phyloP scores from a whole-genome alignment of 1,139 yeast species.

The Protomyces gravidus region DNA sequence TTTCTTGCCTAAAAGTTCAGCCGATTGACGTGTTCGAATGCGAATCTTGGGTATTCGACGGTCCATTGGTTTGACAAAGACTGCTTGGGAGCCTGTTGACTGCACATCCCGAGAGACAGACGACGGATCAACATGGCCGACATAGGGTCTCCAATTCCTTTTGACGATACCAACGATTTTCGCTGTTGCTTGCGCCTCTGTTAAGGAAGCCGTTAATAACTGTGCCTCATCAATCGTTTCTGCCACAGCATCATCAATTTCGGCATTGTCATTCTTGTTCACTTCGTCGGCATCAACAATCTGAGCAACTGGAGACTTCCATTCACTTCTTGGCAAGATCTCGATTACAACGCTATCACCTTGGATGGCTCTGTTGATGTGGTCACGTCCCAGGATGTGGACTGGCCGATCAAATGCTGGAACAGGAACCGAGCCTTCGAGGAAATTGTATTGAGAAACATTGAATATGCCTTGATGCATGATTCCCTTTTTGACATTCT shows the following conservation, averaged over 20 bases:
- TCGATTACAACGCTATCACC: constrained; percentile 92
- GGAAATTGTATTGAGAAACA: constrained; percentile 77
- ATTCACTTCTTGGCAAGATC: constrained; percentile 73
- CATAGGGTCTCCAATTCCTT: constrained; percentile 94
- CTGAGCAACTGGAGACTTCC: constrained; percentile 81
- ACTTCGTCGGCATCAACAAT: constrained; percentile 70
- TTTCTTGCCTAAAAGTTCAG: constrained; percentile 75
- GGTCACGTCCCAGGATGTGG: constrained; percentile 73
- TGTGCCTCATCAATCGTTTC: constrained; percentile 48
- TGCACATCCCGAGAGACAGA: constrained; percentile 47
- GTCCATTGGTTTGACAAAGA: constrained; percentile 86
- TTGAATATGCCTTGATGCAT: constrained; percentile 78
- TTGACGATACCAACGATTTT: constrained; percentile 80
- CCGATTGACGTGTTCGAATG: constrained; percentile 81
- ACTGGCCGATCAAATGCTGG: constrained; percentile 77
- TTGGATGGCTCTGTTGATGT: constrained; percentile 82
- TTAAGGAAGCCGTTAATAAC: constrained; percentile 51
- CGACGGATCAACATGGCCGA: constrained; percentile 84
- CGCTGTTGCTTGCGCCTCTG: constrained; percentile 72
- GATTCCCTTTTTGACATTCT: constrained; percentile 84
- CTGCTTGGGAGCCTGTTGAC: constrained; percentile 57
- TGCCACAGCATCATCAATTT: constrained; percentile 58
- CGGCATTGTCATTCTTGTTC: constrained; percentile 52
- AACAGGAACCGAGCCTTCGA: constrained; percentile 78
- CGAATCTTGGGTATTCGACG: constrained; percentile 79